phyloP scores from a whole-genome alignment of 1,139 yeast species.

The Saccharomycopsis crataegensis region DNA sequence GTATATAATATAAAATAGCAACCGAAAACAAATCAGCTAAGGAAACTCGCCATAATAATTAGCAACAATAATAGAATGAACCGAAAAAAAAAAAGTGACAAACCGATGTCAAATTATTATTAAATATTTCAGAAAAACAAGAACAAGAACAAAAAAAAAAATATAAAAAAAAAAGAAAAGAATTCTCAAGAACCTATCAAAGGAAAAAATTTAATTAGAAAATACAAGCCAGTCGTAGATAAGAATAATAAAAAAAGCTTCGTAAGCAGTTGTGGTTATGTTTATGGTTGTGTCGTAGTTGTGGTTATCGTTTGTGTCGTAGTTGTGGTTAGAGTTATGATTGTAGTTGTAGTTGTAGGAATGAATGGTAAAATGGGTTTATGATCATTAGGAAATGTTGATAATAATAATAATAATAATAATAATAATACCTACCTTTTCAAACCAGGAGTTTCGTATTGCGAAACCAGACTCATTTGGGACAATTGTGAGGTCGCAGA shows the following conservation, averaged over 20 bases:
- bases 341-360: too few species aligned
- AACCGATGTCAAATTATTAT: background rate
- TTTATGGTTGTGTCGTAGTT: background rate
- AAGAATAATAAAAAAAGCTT: background rate
- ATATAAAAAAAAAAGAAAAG: background rate
- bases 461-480: conserved; percentile 1
- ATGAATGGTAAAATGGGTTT: too few species aligned
- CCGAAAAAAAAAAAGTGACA: background rate
- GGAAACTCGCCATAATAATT: background rate
- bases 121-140: background rate
- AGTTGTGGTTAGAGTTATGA: background rate
- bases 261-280: background rate
- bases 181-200: too few species aligned
- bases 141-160: background rate
- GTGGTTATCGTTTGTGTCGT: background rate
- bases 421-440: background rate
- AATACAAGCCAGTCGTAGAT: background rate
- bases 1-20: background rate
- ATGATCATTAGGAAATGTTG: too few species aligned
- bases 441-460: background rate
- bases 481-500: conserved; percentile 1
- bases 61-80: background rate
- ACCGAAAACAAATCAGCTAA: background rate
- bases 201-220: background rate
- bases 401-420: too few species aligned